Percentiles rank a stretch among this genome's conserved stretches.
phyloP scores from a whole-genome alignment of 2,329 filamentous ascomycete genomes.

The Aspergillus carbonarius region DNA sequence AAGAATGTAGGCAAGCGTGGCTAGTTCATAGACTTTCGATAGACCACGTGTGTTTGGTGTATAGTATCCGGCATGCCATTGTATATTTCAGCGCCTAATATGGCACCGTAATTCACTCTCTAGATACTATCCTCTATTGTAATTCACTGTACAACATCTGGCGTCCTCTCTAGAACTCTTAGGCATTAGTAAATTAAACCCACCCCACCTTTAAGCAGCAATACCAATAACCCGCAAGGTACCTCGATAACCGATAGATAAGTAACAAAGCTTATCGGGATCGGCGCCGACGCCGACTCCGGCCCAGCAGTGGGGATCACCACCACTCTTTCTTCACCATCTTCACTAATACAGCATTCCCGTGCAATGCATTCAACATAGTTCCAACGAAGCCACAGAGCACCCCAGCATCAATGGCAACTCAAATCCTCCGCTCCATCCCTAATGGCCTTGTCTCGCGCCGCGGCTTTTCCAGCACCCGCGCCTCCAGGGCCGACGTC shows the following conservation, averaged over 20 bases:
- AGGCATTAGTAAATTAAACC: no score
- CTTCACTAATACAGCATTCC: background rate
- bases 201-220: no score
- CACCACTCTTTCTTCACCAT: background rate
- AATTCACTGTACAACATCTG: background rate
- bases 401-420: conserved; percentile 13
- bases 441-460: conserved; percentile 11
- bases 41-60: background rate
- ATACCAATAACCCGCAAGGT: background rate
- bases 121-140: no score
- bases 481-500: conserved; percentile 54
- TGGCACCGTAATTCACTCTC: no score
- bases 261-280: conserved; percentile 5
- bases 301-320: background rate
- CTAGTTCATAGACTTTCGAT: background rate
- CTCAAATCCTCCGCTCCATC: conserved; percentile 12
- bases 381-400: background rate
- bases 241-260: background rate
- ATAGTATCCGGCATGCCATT: background rate
- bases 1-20: conserved; percentile 36
- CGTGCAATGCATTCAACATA: background rate
- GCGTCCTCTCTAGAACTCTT: no score
- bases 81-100: background rate
- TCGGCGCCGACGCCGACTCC: conserved; percentile 13
- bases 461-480: conserved; percentile 46